A percentile compares a stretch with the other conserved stretches of the same genome.
phyloP scores from a whole-genome alignment of 75 land plant species.

The Adiantum capillusveneris region DNA sequence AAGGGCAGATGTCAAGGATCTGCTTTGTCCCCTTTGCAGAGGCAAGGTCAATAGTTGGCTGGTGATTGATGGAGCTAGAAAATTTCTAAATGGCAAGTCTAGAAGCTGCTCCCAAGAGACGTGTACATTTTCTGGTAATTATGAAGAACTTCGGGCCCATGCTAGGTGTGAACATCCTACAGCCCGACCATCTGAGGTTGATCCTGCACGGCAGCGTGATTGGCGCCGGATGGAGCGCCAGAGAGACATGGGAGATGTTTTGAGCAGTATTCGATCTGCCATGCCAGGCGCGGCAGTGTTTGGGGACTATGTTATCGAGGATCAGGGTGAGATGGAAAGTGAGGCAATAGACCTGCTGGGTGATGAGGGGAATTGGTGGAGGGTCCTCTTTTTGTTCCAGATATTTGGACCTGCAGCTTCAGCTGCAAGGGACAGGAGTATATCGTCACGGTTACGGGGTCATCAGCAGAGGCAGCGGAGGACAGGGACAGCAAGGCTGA shows the following conservation, averaged over 20 bases:
- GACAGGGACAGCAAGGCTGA: too few relatives aligned
- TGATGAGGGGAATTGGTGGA: conserved; percentile 41
- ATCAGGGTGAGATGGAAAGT: conserved; percentile 29
- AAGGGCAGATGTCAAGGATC: neutral
- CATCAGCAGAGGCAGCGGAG: too few relatives aligned
- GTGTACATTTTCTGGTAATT: conserved; percentile 58
- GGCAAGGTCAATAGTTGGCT: conserved; percentile 55
- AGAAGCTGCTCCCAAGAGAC: conserved; percentile 64
- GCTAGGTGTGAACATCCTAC: conserved; percentile 60
- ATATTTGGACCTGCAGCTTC: conserved; percentile 38
- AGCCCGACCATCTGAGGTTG: conserved; percentile 53
- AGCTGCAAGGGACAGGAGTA: neutral
- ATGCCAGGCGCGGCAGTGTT: conserved; percentile 68
- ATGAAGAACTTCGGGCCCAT: conserved; percentile 58
- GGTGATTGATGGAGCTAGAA: conserved; percentile 52
- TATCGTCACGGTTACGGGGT: too few relatives aligned
- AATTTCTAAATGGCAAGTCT: conserved; percentile 44
- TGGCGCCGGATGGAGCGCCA: conserved; percentile 66
- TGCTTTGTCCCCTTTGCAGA: conserved; percentile 71
- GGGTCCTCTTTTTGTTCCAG: conserved; percentile 61
- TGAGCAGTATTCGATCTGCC: conserved; percentile 69
- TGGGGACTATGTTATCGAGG: conserved; percentile 79
- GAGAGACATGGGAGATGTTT: conserved; percentile 55
- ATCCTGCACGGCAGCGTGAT: conserved; percentile 60
- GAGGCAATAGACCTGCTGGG: conserved; percentile 25